Evolutionary conservation across 768 basidiomycete species (phyloP), one percentile per base, ranked within the genome.

Genomic region (Tubosaeta sp.): DNA sequence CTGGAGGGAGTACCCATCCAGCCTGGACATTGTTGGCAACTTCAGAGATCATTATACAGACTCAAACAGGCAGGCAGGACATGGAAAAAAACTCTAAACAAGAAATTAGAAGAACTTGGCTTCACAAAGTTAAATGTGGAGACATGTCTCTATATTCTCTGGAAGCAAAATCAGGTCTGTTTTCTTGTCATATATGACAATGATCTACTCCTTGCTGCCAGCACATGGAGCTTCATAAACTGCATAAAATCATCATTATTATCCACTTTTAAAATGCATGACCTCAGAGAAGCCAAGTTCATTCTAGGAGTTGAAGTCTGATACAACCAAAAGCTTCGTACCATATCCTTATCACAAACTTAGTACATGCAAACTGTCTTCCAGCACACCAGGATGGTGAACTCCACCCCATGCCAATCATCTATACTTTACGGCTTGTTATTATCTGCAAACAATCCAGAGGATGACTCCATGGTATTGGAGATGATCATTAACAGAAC

Each of bases 261-360:
- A 3, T 9, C 39, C 2, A 2, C 37, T 0, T 53, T 53, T 34
- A 53, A 49, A 44, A 53, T 53, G 48, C 8, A 12, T 0, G 31
- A 58, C 13, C 31, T 58, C 8, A 50, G 47, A n/a, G 35, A 48
- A 32, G 53, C 52, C 26, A 46, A 52, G 14, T 67, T 55, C 54
- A 48, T 74, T 3, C 60, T 74, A 5, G 68, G 72, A 5, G 55
- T 75, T 25, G 47, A 68, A 37, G 57, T 76, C 50, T 46, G 43
- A 4, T 38, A 66, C 6, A 56, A 76, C 41, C 43, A 43, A 2
- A 39, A 50, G 13, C 41, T 48, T 1, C 48, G 54, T 0, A 69
- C 64, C 10, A 61, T 74, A 44, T 53, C 64, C 16, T 41, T 74
- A 0, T 65, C 60, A 11, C 73, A 70, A 47, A 38, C 33, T 6